Evolutionary conservation across 768 basidiomycete genomes (phyloP).

Genomic region (Suillus sp.): DNA sequence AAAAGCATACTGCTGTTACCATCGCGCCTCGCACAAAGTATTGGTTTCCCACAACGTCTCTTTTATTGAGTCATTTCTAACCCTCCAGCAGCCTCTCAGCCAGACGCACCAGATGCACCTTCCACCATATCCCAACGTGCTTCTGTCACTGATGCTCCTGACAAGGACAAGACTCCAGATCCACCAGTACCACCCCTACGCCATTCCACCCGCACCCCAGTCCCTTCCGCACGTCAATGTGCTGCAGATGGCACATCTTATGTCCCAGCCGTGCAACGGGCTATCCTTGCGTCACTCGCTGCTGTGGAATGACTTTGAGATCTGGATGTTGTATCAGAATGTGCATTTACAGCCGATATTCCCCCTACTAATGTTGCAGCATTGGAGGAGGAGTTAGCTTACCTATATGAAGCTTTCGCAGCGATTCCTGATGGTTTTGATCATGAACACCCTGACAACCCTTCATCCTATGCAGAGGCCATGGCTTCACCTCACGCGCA

Average conservation of each 20-base stretch:
- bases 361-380: too few relatives aligned
- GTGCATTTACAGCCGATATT: too few relatives aligned
- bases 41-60: conserved; percentile 20
- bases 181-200: background rate
- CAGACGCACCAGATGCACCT: too few relatives aligned
- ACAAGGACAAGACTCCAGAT: too few relatives aligned
- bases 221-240: background rate
- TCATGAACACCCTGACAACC: conserved; percentile 16
- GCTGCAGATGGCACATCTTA: background rate
- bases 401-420: background rate
- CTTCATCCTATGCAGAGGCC: conserved; percentile 22
- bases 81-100: too few relatives aligned
- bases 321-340: too few relatives aligned
- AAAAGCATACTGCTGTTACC: conserved; percentile 19
- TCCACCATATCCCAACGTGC: too few relatives aligned
- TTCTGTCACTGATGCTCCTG: too few relatives aligned
- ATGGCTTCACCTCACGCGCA: conserved; percentile 15
- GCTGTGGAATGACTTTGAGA: background rate
- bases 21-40: conserved; percentile 12
- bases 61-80: conserved; percentile 19
- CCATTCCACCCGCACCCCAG: background rate
- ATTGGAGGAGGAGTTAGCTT: background rate
- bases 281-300: background rate
- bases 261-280: background rate
- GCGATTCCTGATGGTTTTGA: conserved; percentile 9